Base-by-base conservation (phyloP, 257 asterid species). In the Solanum neorickii region DNA sequence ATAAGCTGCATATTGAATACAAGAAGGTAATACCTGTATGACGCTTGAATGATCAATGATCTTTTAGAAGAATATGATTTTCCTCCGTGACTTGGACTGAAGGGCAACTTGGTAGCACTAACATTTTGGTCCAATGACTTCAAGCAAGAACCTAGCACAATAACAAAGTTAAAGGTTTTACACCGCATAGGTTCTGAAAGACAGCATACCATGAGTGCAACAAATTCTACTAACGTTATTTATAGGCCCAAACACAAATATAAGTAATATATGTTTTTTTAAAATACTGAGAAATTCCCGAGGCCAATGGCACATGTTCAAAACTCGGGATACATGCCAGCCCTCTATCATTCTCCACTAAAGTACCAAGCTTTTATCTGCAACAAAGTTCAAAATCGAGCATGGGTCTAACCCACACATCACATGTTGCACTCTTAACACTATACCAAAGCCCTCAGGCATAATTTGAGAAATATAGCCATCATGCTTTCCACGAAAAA, bases 1-100 rank as follows among this genome's bases (percentile, higher is more conserved):
- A 82, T 5, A 82, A 80, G 18, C 85, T 29, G 85, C 85, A 49
- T 16, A 82, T 5, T 29, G 69, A 82, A 49, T 82, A 29, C 7
- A 11, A 27, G 84, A 46, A 16, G 44, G 69, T 16, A 82, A 87
- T 91, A 95, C 98, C 98, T 88, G 86, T 91, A 91, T 89, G 91
- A 83, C 60, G 98, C 96, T 91, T 87, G 93, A 86, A 94, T 92
- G 9, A 88, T n/a, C 83, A 93, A 92, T 84, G 87, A 78, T 87
- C 93, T 89, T 46, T 89, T 92, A 76, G 89, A 88, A 88, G 87
- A 69, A 78, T 89, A 70, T 69, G 91, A 84, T 87, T 87, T 93
- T 88, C 91, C 87, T 23, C 90, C 77, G 87, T 90, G 80, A 44
- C 87, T 89, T 65, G 85, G 85, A 87, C 84, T 84, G 87, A 94